Conservation (phyloP, 1,139 yeast species). For the Taphrina deformans region DNA sequence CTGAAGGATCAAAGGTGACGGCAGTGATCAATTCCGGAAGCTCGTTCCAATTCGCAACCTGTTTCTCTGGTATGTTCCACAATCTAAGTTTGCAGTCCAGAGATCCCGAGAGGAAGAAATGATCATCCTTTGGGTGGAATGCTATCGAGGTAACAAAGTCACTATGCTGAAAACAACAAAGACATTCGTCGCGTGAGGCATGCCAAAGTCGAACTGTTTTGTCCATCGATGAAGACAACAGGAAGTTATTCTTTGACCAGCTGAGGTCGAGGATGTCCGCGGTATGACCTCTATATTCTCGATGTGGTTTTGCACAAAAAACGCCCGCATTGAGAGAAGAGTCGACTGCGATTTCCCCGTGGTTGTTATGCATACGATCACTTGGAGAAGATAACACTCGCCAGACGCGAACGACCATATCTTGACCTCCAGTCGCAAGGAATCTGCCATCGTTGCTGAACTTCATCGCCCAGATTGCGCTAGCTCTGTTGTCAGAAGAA, state of each 20-base stretch:
- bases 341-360: constrained; percentile 1
- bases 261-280: constrained; percentile 70
- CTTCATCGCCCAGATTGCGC: constrained; percentile 68
- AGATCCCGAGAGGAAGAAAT: constrained; percentile 83
- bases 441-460: constrained; percentile 79
- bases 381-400: constrained; percentile 71
- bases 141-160: constrained; percentile 81
- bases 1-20: constrained; percentile 68
- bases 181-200: constrained; percentile 61
- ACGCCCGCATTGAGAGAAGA: constrained; percentile 64
- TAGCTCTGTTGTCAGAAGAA: constrained; percentile 40
- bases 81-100: constrained; percentile 74
- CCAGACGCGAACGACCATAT: constrained; percentile 69
- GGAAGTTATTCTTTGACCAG: constrained; percentile 86
- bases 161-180: constrained; percentile 67
- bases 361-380: constrained; percentile 45
- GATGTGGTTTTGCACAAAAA: constrained; percentile 67
- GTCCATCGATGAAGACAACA: constrained; percentile 83
- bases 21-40: constrained; percentile 63
- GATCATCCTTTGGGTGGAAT: constrained; percentile 83
- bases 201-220: constrained; percentile 84
- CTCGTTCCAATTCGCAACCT: constrained; percentile 52
- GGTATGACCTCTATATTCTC: constrained; percentile 65
- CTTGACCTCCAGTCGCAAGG: constrained; percentile 81
- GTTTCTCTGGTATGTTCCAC: constrained; percentile 81